Percentiles rank a stretch among this genome's conserved stretches.
Evolutionary conservation across 805 yeast genomes (phyloP).

Genomic region (Sugiyamaella americana): DNA sequence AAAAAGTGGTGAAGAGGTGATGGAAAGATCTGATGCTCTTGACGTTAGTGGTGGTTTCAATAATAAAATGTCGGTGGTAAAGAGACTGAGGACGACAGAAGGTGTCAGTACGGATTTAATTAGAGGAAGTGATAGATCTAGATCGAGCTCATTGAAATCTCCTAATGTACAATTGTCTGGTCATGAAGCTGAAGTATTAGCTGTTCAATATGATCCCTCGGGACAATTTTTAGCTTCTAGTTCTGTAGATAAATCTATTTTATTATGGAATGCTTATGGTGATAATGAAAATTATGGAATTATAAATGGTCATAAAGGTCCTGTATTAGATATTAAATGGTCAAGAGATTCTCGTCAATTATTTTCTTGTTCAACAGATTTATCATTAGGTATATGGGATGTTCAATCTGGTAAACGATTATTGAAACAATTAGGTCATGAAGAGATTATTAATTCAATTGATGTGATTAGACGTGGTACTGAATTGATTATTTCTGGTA

Average conservation of each 20-base stretch:
- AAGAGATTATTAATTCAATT: slow-evolving; percentile 51
- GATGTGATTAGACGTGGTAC: slow-evolving; percentile 30
- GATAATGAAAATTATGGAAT: slow-evolving; percentile 40
- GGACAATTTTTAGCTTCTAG: slow-evolving; percentile 57
- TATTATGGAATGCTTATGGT: slow-evolving; percentile 42
- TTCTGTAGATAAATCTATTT: slow-evolving; percentile 44
- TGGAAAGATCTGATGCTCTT: too few species aligned
- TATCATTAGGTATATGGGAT: slow-evolving; percentile 59
- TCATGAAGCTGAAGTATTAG: slow-evolving; percentile 38
- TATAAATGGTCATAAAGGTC: slow-evolving; percentile 54
- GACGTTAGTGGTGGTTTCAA: too few species aligned
- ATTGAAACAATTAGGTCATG: slow-evolving; percentile 50
- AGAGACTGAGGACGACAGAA: background rate
- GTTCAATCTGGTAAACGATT: slow-evolving; percentile 47
- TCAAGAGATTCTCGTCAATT: slow-evolving; percentile 37
- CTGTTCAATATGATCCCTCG: slow-evolving; percentile 43
- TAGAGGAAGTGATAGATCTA: background rate
- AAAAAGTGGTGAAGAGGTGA: too few species aligned
- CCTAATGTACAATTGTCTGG: slow-evolving; percentile 20
- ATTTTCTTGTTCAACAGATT: slow-evolving; percentile 55
- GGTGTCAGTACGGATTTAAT: background rate
- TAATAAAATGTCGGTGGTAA: background rate
- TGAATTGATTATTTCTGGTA: slow-evolving; percentile 44
- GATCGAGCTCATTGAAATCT: background rate
- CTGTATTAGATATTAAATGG: slow-evolving; percentile 59